These are phyloP conservation scores for Lactarius deliciosus DNA, from an alignment of 768 basidiomycete genomes.

Conservation along the genomic window DNA sequence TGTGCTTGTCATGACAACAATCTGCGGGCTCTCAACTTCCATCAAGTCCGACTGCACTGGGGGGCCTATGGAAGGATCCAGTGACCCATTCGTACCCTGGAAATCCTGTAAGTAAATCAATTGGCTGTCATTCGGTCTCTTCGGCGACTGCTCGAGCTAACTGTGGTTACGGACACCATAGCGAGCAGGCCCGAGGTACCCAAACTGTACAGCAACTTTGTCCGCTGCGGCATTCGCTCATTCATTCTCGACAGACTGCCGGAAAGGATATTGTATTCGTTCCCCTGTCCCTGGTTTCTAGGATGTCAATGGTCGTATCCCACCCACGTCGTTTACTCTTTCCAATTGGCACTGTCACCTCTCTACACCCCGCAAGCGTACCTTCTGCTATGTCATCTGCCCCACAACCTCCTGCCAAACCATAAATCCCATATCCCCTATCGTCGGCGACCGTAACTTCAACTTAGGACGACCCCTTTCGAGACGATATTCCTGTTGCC, in stretches of 20 bases:
- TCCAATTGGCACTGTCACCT: background rate
- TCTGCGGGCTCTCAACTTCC: background rate
- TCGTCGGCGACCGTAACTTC: background rate
- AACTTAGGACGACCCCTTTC: background rate
- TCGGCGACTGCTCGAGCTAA: conserved; percentile 1
- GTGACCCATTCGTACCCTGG: background rate
- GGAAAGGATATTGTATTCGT: background rate
- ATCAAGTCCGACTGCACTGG: background rate
- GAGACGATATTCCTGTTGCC: background rate
- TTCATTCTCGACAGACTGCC: background rate
- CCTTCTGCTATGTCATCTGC: background rate
- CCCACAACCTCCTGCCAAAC: background rate
- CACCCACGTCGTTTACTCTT: background rate
- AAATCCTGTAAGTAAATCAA: background rate
- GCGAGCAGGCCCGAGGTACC: background rate
- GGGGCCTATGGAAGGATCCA: background rate
- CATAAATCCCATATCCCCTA: background rate
- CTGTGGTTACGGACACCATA: background rate
- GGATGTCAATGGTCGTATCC: background rate
- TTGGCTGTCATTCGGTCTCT: conserved; percentile 1
- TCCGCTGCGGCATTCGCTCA: background rate
- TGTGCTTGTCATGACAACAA: conserved; percentile 9
- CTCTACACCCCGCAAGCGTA: background rate
- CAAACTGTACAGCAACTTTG: background rate
- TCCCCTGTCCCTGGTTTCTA: background rate